Percentiles rank a stretch among this genome's conserved stretches.
phyloP scores from a whole-genome alignment of 148 eudicot genomes.

The Chenopodium berlandieri region DNA sequence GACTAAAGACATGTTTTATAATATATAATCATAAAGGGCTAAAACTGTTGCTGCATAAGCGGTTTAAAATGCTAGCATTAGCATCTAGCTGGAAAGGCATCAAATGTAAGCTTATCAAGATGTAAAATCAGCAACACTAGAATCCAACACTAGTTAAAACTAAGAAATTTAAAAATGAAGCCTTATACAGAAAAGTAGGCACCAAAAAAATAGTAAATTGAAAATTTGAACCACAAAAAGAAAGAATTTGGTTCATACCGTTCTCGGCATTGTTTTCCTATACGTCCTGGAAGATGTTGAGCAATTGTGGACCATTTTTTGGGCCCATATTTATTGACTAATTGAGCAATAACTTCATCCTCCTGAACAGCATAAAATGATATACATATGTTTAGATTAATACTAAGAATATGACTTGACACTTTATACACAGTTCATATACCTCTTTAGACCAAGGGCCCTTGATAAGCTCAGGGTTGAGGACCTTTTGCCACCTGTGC shows the following conservation, averaged over 20 bases:
- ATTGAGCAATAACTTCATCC: slow-evolving; percentile 75
- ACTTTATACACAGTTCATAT: slow-evolving; percentile 4
- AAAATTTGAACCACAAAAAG: not conserved
- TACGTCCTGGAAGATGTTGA: slow-evolving; percentile 89
- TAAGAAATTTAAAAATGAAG: not conserved
- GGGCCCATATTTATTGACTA: slow-evolving; percentile 83
- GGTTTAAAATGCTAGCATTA: not conserved
- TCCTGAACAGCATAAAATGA: slow-evolving; percentile 42
- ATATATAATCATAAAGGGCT: not conserved
- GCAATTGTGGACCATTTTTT: slow-evolving; percentile 96
- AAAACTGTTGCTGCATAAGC: not conserved
- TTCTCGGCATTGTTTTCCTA: slow-evolving; percentile 96
- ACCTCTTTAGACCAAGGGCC: slow-evolving; percentile 99
- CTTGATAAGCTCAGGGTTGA: slow-evolving; percentile 92
- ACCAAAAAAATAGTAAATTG: not conserved
- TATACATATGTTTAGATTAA: not conserved
- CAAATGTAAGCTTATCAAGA: not conserved
- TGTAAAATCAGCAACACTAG: not conserved
- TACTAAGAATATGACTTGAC: not conserved
- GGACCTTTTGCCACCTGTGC: slow-evolving; percentile 98
- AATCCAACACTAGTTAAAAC: not conserved
- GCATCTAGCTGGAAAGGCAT: not conserved
- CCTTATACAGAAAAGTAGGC: not conserved
- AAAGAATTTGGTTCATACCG: slow-evolving; percentile 41
- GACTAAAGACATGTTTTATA: not conserved